Evolutionary conservation across 2,329 filamentous ascomycete genomes (phyloP), one percentile per base, ranked within the genome.

Genomic region (Pseudocercospora ulei): DNA sequence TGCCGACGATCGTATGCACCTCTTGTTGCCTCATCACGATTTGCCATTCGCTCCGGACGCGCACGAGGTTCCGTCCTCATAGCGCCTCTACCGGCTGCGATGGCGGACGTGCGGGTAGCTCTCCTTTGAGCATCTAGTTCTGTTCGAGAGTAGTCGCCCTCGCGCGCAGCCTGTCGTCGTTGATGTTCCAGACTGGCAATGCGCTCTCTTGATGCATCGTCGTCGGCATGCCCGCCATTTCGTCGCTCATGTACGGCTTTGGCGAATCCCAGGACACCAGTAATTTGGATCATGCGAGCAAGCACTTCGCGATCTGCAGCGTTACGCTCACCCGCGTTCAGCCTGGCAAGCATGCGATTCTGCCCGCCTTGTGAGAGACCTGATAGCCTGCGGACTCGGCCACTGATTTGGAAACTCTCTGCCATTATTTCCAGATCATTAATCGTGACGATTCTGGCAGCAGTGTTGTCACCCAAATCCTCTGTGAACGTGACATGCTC

Each of bases 341-440:
- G 36, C 13, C 55, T 45, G 22, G 48, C 51, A 7, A 58, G 47
- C 48, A 56, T 53, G 3, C 38, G 35, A 29, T 57, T 41, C 22
- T 52, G 49, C 27, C 52, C 53, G 1, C 49, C 43, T 2, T 46
- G 40, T 11, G 24, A 47, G 8, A 56, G 24, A 16, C 47, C 39
- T 16, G 50, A 47, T 18, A 35, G 44, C 11, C 41, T 35, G 20
- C 56, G 40, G 3, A 59, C 24, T 16, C 49, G 43, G 5, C 47
- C 41, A 20, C 53, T 56, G 48, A 51, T 54, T 28, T 54, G 49
- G 35, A 52, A 59, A 6, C 46, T 47, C 17, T 57, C 53, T 3
- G 55, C 55, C 53, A 58, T 54, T 23, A 54, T 29, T 28, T 59
- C 56, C 14, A 53, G 43, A 20, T 54, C 48, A 29, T 52, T 47